Evolutionary conservation across 108 stramenopile genomes (phyloP), one percentile per base, ranked within the genome.

Genomic region (Poteriospumella lacustris): DNA sequence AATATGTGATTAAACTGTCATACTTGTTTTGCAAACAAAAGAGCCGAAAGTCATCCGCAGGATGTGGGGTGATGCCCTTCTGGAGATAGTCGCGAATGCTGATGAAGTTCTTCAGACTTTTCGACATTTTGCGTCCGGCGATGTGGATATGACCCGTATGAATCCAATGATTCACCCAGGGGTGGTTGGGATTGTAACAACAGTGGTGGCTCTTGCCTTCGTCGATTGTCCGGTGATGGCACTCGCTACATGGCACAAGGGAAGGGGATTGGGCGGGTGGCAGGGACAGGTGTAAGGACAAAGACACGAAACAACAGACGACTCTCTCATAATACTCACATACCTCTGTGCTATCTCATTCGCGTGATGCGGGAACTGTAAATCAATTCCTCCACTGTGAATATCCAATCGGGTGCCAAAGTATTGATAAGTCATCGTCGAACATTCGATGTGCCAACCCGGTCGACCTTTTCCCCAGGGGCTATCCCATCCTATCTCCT

Each of bases 361-460:
- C 75, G 94, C 93, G 78, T 99, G 98, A 85, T 99, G 98, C 2
- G 98, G 98, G 77, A 99, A 99, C 82, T 90, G 91, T 3, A 99
- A 81, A 86, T 99, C 98, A 1, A 92, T 88, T 19, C 98, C 98
- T 59, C 98, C 98, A 24, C 88, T 88, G 82, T 99, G 98, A 79
- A 99, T 87, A 76, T 97, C 95, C 36, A 99, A 83, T 86, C 34
- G 38, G 67, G 24, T 91, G 9, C 90, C 91, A 44, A 97, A 87
- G 24, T 95, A 85, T 69, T 94, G 89, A 52, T 90, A 88, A 1
- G 94, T 94, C 95, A 97, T 99, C 60, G 95, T 96, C 28, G 86
- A 85, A 84, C 98, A 99, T 80, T 99, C 98, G 44, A 96, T 89
- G 84, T 99, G 98, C 98, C 98, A 99, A 36, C 98, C 98, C 0